phyloP scores from a whole-genome alignment of 2,329 filamentous ascomycete species.

The Mariannaea sp. region DNA sequence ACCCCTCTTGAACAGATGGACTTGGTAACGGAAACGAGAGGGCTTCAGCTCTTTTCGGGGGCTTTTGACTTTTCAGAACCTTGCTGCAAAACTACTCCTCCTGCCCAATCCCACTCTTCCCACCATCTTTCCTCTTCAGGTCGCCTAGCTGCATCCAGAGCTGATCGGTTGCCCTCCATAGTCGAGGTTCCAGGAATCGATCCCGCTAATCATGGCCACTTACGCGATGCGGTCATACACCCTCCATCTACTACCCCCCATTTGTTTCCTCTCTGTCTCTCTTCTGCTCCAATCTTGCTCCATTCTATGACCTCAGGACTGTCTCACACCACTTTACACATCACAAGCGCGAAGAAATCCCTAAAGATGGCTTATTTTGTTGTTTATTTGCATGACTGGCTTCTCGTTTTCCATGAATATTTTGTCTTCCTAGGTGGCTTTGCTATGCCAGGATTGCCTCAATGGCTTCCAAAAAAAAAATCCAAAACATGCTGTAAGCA shows the following conservation, averaged over 20 bases:
- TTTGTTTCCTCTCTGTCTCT: too few relatives aligned
- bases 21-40: slow-evolving; percentile 1
- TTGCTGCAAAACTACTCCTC: slow-evolving; percentile 11
- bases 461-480: background rate
- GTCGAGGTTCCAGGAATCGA: background rate
- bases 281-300: too few relatives aligned
- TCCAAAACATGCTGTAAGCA: background rate
- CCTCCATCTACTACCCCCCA: too few relatives aligned
- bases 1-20: too few relatives aligned
- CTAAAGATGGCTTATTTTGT: background rate
- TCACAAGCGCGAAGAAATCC: background rate
- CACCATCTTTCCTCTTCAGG: slow-evolving; percentile 1
- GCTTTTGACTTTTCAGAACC: slow-evolving; percentile 8
- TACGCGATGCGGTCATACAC: background rate
- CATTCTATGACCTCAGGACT: background rate
- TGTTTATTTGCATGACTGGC: slow-evolving; percentile 10
- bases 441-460: background rate
- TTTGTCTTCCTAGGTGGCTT: background rate
- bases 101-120: slow-evolving; percentile 1
- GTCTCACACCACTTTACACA: background rate
- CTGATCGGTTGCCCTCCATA: slow-evolving; percentile 5
- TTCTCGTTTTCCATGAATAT: background rate
- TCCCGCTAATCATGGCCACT: background rate
- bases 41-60: slow-evolving; percentile 5
- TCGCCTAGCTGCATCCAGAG: background rate